These are phyloP conservation scores for Cryphonectria radicalis DNA, from an alignment of 2,329 filamentous ascomycete genomes.

Conservation along the genomic window DNA sequence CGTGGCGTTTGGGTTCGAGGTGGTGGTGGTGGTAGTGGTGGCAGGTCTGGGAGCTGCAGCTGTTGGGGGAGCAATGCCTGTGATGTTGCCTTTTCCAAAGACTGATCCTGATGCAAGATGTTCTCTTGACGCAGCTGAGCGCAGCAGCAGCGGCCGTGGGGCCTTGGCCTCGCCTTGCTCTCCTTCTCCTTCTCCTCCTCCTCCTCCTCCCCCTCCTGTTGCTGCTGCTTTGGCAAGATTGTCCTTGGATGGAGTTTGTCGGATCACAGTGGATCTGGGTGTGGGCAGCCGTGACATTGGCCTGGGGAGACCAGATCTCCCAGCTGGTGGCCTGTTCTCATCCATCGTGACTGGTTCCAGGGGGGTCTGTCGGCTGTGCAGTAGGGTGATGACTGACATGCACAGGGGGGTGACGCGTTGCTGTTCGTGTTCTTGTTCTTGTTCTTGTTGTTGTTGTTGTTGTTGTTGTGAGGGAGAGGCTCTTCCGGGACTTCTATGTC, in stretches of 20 bases:
- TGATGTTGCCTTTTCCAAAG: slow-evolving; percentile 14
- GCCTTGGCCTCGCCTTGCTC: slow-evolving; percentile 7
- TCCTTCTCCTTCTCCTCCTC: neutral
- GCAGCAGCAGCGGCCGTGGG: slow-evolving; percentile 24
- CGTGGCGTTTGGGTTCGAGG: neutral
- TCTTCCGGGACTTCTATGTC: neutral
- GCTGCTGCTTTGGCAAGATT: slow-evolving; percentile 18
- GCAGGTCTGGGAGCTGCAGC: neutral
- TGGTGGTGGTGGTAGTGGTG: neutral
- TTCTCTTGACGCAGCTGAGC: slow-evolving; percentile 26
- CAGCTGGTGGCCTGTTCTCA: slow-evolving; percentile 19
- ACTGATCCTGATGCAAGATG: slow-evolving; percentile 14
- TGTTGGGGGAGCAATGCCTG: slow-evolving; percentile 10
- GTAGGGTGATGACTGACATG: neutral
- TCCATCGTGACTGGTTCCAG: slow-evolving; percentile 19
- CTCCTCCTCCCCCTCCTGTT: neutral
- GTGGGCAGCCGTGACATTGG: slow-evolving; percentile 26
- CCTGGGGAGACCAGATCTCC: slow-evolving; percentile 21
- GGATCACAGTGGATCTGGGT: slow-evolving; percentile 23
- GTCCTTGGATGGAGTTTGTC: slow-evolving; percentile 23
- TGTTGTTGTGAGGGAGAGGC: neutral
- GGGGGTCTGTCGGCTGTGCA: neutral
- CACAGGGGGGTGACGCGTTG: neutral
- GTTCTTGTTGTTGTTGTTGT: too few relatives aligned
- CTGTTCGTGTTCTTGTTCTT: neutral